Evolutionary conservation across 1,139 yeast species (phyloP).

Genomic region (Pichia sp.): DNA sequence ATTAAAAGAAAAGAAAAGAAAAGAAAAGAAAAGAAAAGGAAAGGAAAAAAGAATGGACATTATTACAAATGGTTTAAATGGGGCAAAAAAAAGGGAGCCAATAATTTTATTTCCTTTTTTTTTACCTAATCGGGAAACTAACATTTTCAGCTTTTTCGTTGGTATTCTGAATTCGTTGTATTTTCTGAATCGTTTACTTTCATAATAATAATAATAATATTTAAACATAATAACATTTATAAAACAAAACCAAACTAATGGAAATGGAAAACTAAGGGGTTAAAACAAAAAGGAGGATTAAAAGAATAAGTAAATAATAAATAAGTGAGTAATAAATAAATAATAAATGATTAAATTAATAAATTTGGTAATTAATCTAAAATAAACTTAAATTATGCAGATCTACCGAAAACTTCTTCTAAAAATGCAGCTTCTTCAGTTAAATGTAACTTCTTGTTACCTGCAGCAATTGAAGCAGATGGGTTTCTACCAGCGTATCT

Average conservation of each 20-base stretch:
- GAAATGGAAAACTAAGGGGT: background rate
- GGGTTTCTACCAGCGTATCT: conserved; percentile 98
- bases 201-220: background rate
- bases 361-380: background rate
- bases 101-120: background rate
- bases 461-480: conserved; percentile 97
- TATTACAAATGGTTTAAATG: background rate
- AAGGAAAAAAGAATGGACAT: background rate
- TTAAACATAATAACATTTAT: conserved; percentile 3
- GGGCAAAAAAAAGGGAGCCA: background rate
- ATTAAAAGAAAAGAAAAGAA: background rate
- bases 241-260: conserved; percentile 1
- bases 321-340: background rate
- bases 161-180: too few relatives aligned
- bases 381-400: background rate
- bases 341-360: background rate
- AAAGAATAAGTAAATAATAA: background rate
- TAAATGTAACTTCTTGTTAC: conserved; percentile 80
- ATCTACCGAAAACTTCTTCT: conserved; percentile 56
- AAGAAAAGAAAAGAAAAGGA: background rate
- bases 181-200: background rate
- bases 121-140: background rate
- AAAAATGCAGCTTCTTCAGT: conserved; percentile 88
- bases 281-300: background rate
- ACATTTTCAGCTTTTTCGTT: too few relatives aligned